Conservation (phyloP, 31 red algal species). For the Endocladia muricata region DNA sequence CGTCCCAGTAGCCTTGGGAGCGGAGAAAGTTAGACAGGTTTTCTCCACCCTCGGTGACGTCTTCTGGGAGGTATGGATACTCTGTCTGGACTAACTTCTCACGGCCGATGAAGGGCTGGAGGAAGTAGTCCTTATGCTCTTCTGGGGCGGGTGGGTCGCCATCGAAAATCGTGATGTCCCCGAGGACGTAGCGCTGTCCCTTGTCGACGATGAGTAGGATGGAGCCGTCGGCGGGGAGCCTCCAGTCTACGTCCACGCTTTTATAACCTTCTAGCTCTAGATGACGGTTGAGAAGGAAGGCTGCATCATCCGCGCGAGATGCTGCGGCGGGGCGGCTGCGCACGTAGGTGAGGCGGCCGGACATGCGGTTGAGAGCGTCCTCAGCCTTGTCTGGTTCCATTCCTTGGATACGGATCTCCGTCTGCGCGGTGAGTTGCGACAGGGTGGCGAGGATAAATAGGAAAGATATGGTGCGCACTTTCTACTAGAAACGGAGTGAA, state of each 20-base stretch:
- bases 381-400: not conserved
- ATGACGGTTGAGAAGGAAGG: conserved; percentile 1
- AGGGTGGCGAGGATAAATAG: too few relatives aligned
- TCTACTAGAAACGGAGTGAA: conserved; percentile 12
- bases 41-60: not conserved
- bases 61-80: not conserved
- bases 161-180: too few relatives aligned
- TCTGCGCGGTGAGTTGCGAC: not conserved
- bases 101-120: too few relatives aligned
- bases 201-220: not conserved
- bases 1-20: conserved; percentile 26
- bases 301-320: conserved; percentile 6
- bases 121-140: too few relatives aligned
- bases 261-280: not conserved
- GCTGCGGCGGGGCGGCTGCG: not conserved
- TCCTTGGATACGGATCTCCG: not conserved
- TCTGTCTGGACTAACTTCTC: too few relatives aligned
- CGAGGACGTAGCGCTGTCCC: not conserved
- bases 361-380: not conserved
- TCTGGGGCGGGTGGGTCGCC: too few relatives aligned
- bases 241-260: not conserved
- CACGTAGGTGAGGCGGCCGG: not conserved
- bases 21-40: not conserved
- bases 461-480: not conserved
- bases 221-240: not conserved